Percentiles rank a stretch among this genome's conserved stretches.
Conservation (phyloP, 1,139 yeast species). For the Eremothecium gossypii region DNA sequence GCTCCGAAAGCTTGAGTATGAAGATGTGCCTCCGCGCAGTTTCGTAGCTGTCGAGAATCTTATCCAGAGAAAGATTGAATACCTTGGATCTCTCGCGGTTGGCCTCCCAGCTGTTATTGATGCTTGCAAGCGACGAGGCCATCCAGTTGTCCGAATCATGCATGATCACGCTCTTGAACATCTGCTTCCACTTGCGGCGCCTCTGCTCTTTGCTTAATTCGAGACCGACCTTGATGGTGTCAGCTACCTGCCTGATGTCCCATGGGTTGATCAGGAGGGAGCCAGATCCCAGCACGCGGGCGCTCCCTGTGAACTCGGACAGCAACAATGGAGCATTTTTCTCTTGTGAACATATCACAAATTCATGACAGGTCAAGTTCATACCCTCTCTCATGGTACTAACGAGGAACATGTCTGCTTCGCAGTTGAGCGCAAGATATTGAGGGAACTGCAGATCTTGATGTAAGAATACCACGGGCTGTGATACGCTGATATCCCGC, state of each 20-base stretch:
- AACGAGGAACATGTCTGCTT: constrained; percentile 81
- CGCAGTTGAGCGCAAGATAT: constrained; percentile 74
- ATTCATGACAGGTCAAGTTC: constrained; percentile 94
- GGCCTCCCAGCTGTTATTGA: constrained; percentile 52
- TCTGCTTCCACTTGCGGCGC: constrained; percentile 48
- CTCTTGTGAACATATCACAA: constrained; percentile 63
- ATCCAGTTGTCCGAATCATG: constrained; percentile 79
- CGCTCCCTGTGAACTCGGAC: constrained; percentile 93
- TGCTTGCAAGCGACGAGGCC: constrained; percentile 42
- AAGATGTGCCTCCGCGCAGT: constrained; percentile 39
- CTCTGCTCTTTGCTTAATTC: constrained; percentile 56
- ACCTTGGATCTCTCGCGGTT: constrained; percentile 38
- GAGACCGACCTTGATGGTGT: constrained; percentile 51
- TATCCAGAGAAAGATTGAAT: constrained; percentile 35
- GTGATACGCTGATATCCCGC: constrained; percentile 63
- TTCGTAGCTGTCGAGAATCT: constrained; percentile 31
- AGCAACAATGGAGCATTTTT: constrained; percentile 74
- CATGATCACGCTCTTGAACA: constrained; percentile 48
- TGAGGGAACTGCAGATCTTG: constrained; percentile 86
- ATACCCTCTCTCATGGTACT: constrained; percentile 93
- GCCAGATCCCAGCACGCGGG: constrained; percentile 62
- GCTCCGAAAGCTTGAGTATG: constrained; percentile 44
- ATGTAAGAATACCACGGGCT: constrained; percentile 79
- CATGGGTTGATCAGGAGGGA: constrained; percentile 85
- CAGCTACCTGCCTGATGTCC: constrained; percentile 63